Base-by-base conservation (phyloP, 352 stramenopile species). In the Blastocystis sp. region DNA sequence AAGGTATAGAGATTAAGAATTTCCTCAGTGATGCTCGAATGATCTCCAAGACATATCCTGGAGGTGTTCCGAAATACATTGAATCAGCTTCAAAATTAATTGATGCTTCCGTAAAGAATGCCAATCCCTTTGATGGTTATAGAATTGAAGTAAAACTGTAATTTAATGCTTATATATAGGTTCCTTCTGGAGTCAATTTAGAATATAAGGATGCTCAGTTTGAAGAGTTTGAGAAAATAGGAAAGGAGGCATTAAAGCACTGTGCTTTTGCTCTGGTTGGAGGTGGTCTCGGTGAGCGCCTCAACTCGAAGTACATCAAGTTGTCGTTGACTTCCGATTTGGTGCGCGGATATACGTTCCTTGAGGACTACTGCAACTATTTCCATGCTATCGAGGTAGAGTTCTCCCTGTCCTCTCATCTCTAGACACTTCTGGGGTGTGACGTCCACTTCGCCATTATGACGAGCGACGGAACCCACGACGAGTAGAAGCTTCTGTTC, bases 291-390 rank as follows among this genome's bases (percentile, higher is more conserved):
- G 97, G 97, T 18, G 97, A 99, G 92, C 93, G 97, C 3, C 91
- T 99, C 0, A 96, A 96, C 20, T 99, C 98, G 91, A 93, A 93
- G 53, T 95, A 93, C 50, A 98, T 99, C 91, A 99, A 99, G 91
- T 91, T 99, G 37, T 94, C 94, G 87, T 93, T 99, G 5, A 96
- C 96, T 45, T 95, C 96, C 20, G 96, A 99, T 24, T 34, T 88
- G 11, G 59, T 88, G 7, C 64, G 64, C 26, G 43, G 37, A 30
- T 37, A 64, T 11, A 39, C 41, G 16, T 88, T 88, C 24, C 55
- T 88, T 13, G 59, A 78, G 43, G 76, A 76, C 64, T 91, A 96
- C 82, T 93, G 59, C 55, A 78, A 94, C 43, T 98, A 98, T 90
- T 94, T 95, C 91, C 91, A 96, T 78, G 96, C 97, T 69, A 95